A percentile compares a stretch with the other conserved stretches of the same genome.
phyloP scores from a whole-genome alignment of 2,329 filamentous ascomycete genomes.

The Stachybotrys chartarum region DNA sequence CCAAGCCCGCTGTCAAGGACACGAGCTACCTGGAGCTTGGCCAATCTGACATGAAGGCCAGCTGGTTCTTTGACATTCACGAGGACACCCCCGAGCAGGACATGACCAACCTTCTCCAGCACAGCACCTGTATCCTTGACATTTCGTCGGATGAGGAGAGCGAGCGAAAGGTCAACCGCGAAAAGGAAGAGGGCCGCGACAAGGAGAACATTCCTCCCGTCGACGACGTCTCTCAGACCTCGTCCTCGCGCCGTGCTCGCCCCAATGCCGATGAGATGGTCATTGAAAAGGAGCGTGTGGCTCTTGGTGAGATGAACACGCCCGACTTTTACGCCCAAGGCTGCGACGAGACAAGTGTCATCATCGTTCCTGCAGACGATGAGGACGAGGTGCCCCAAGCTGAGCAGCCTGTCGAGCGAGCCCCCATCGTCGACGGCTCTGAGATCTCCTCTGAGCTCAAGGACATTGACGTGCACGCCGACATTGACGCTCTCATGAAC shows the following conservation, averaged over 20 bases:
- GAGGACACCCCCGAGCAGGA: slow-evolving; percentile 88
- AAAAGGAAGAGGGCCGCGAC: slow-evolving; percentile 55
- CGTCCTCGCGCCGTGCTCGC: slow-evolving; percentile 19
- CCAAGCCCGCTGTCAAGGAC: slow-evolving; percentile 19
- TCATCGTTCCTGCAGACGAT: slow-evolving; percentile 57
- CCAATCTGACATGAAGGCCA: slow-evolving; percentile 47
- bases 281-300: slow-evolving; percentile 56
- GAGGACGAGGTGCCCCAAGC: slow-evolving; percentile 24
- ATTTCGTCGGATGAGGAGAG: slow-evolving; percentile 83
- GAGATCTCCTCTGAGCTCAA: slow-evolving; percentile 11
- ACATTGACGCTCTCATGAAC: slow-evolving; percentile 28
- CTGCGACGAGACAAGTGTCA: slow-evolving; percentile 54
- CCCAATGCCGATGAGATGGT: slow-evolving; percentile 43
- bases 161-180: slow-evolving; percentile 43
- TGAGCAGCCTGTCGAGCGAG: slow-evolving; percentile 2
- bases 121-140: slow-evolving; percentile 79
- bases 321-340: slow-evolving; percentile 62
- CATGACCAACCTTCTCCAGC: slow-evolving; percentile 87
- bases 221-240: slow-evolving; percentile 56
- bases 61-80: slow-evolving; percentile 91
- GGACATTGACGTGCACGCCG: slow-evolving; percentile 9
- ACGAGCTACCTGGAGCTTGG: slow-evolving; percentile 19
- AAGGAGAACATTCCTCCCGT: slow-evolving; percentile 91
- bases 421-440: slow-evolving; percentile 7
- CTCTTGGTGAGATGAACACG: slow-evolving; percentile 60